A percentile compares a stretch with the other conserved stretches of the same genome.
These are phyloP conservation scores for Xerocomellus dryophilus DNA, from an alignment of 768 basidiomycete genomes.

Conservation along the genomic window DNA sequence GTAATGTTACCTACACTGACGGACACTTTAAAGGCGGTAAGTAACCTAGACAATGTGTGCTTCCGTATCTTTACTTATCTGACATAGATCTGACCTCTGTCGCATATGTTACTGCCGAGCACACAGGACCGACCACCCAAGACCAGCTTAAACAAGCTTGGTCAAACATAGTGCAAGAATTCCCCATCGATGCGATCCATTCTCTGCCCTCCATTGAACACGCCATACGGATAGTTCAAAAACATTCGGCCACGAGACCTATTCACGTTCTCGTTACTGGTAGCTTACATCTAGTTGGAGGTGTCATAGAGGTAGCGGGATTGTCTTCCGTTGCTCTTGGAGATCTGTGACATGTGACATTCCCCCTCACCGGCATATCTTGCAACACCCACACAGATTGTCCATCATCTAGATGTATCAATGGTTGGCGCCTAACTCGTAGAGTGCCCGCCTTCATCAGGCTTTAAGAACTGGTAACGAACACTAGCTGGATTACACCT, in stretches of 20 bases:
- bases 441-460: conserved; percentile 38
- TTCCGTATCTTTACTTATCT: not conserved
- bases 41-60: conserved; percentile 18
- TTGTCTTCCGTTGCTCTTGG: conserved; percentile 68
- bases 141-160: conserved; percentile 74
- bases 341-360: conserved; percentile 22
- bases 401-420: conserved; percentile 1
- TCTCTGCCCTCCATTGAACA: conserved; percentile 88
- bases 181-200: conserved; percentile 60
- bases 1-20: conserved; percentile 91
- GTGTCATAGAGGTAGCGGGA: conserved; percentile 87
- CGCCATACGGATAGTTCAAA: conserved; percentile 66
- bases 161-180: conserved; percentile 58
- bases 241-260: conserved; percentile 32
- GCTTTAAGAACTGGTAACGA: conserved; percentile 5
- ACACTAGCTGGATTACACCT: not conserved
- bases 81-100: conserved; percentile 71
- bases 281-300: conserved; percentile 91
- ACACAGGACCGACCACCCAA: conserved; percentile 69
- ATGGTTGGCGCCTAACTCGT: conserved; percentile 7
- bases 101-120: conserved; percentile 59
- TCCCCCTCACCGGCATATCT: not conserved
- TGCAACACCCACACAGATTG: not conserved
- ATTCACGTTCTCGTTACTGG: conserved; percentile 82
- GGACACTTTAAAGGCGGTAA: conserved; percentile 89